A percentile compares a stretch with the other conserved stretches of the same genome.
Evolutionary conservation across 2,329 filamentous ascomycete species (phyloP).

Genomic region (Beauveria bassiana): DNA sequence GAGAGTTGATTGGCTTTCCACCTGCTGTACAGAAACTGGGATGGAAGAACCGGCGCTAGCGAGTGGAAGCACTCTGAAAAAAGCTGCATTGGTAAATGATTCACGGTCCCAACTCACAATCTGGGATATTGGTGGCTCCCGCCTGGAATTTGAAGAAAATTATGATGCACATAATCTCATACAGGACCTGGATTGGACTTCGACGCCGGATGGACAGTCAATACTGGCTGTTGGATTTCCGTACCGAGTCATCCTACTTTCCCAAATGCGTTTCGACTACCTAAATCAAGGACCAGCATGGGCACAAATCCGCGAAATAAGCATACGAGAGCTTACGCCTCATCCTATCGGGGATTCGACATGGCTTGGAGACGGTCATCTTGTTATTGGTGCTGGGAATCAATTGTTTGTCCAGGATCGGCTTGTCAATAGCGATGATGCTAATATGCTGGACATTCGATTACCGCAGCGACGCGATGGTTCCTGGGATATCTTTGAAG

Average conservation of each 20-base stretch:
- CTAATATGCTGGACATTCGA: constrained; percentile 46
- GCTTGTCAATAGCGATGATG: constrained; percentile 56
- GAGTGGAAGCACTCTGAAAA: constrained; percentile 79
- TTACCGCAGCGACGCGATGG: constrained; percentile 41
- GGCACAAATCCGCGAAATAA: constrained; percentile 77
- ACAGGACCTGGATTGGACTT: constrained; percentile 87
- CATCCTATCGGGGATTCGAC: constrained; percentile 90
- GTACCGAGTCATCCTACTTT: constrained; percentile 73
- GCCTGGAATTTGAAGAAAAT: constrained; percentile 72
- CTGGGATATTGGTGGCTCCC: constrained; percentile 78
- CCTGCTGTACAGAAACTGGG: constrained; percentile 73
- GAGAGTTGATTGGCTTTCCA: constrained; percentile 72
- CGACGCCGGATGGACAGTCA: constrained; percentile 79
- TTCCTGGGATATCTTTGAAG: constrained; percentile 66
- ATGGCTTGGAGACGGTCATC: constrained; percentile 77
- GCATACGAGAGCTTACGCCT: constrained; percentile 71
- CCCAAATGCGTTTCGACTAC: constrained; percentile 88
- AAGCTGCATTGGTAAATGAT: constrained; percentile 73
- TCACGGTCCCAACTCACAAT: constrained; percentile 71
- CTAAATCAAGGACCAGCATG: constrained; percentile 83
- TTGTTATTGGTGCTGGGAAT: constrained; percentile 85
- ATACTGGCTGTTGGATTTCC: constrained; percentile 89
- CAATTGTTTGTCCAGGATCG: constrained; percentile 82
- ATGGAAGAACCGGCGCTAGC: constrained; percentile 66
- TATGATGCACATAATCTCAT: constrained; percentile 69